Evolutionary conservation across 371 early-diverging fungal genomes (phyloP), one percentile per base, ranked within the genome.

Genomic region (Lichtheimia ramosa): DNA sequence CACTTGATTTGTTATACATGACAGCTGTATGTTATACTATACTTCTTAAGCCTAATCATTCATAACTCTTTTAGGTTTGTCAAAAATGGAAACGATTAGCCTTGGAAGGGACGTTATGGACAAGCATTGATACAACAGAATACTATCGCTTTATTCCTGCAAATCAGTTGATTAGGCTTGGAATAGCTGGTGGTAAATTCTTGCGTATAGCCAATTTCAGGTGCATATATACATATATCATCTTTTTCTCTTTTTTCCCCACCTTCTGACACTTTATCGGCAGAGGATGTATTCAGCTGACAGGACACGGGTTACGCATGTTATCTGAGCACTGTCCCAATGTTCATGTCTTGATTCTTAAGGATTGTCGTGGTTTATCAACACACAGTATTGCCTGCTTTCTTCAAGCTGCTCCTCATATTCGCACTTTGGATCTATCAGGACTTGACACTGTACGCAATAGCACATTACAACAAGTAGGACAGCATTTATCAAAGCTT

Each of bases 281-380:
- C 40, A 85, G 85, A 67, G 85, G 85, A 20, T 85, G 83, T 43
- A 73, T 74, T 21, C 85, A 85, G 63, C 72, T 85, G 54, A 80
- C 80, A 27, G 74, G 75, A 13, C 68, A 77, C 23, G 77, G 72
- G 34, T 62, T 85, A 24, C 68, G 79, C 23, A 70, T 68, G 8
- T 61, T 85, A 43, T 65, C 83, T 3, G 75, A 73, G 3, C 68
- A 75, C 54, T 85, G 85, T 49, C 83, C 83, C 18, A 82, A 83
- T 43, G 59, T 83, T 18, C 66, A 83, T 53, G 71, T 68, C 1
- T 58, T 83, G n/a, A 59, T 75, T 20, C 65, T 85, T 2, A 73
- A 74, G 23, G 85, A 79, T 23, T 85, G 85, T 43, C 66, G 82
- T 27, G 57, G 65, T 3, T 20, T 83, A 23, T 77, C 85, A 1